Conservation (phyloP, 768 basidiomycete genomes). For the Tephrocybe sp. region DNA sequence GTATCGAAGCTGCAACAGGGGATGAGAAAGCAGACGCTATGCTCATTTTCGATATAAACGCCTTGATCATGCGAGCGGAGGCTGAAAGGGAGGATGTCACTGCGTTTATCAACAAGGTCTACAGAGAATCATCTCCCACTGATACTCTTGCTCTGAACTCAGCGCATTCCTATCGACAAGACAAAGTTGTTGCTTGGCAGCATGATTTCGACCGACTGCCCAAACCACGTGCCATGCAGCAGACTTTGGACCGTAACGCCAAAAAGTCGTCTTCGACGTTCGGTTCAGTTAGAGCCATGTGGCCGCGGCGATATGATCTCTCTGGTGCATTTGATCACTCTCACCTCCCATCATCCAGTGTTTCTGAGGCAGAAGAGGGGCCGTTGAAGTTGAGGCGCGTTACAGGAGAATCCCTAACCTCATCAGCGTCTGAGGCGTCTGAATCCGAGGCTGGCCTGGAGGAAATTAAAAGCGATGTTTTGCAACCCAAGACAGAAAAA, state of each 20-base stretch:
- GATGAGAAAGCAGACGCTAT: slow-evolving; percentile 70
- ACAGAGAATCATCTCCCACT: slow-evolving; percentile 75
- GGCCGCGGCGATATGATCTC: slow-evolving; percentile 63
- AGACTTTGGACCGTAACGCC: slow-evolving; percentile 43
- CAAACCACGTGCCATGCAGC: slow-evolving; percentile 57
- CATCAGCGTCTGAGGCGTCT: slow-evolving; percentile 73
- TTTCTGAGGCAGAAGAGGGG: slow-evolving; percentile 76
- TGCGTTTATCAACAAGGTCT: slow-evolving; percentile 73
- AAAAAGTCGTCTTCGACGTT: slow-evolving; percentile 66
- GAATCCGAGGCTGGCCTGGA: slow-evolving; percentile 52
- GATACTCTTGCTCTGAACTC: slow-evolving; percentile 88
- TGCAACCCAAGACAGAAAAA: not conserved
- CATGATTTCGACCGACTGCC: slow-evolving; percentile 86
- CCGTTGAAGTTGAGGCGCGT: slow-evolving; percentile 43
- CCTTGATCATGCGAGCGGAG: slow-evolving; percentile 71
- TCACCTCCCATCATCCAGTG: slow-evolving; percentile 60
- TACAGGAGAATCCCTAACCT: slow-evolving; percentile 57
- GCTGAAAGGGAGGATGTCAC: slow-evolving; percentile 73
- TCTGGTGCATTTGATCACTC: slow-evolving; percentile 51
- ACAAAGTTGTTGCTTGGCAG: slow-evolving; percentile 96
- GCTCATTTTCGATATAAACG: slow-evolving; percentile 62
- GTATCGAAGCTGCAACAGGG: slow-evolving; percentile 76
- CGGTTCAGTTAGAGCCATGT: slow-evolving; percentile 69
- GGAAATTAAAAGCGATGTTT: slow-evolving; percentile 14
- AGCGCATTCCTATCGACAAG: slow-evolving; percentile 85